Conservation (phyloP, 148 eudicot genomes). For the Camellia granthamiana region DNA sequence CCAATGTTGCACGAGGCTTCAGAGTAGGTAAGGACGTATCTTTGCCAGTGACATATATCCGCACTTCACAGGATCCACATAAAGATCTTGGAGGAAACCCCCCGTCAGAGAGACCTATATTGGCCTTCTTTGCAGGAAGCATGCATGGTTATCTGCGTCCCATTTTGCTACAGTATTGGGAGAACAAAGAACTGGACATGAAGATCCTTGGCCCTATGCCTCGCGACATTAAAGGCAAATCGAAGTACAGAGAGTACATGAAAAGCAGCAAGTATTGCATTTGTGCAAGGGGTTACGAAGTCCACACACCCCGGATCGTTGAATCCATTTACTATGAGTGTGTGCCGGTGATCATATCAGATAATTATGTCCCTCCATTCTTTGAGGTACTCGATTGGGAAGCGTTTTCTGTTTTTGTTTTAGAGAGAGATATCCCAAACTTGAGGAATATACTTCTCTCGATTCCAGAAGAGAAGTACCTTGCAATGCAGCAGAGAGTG, state of each 20-base stretch:
- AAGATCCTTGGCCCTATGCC: slow-evolving; percentile 66
- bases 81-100: slow-evolving; percentile 67
- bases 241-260: slow-evolving; percentile 60
- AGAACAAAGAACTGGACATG: slow-evolving; percentile 62
- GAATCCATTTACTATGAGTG: slow-evolving; percentile 76
- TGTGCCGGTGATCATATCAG: slow-evolving; percentile 76
- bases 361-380: slow-evolving; percentile 82
- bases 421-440: slow-evolving; percentile 67
- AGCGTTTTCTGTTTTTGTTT: slow-evolving; percentile 54
- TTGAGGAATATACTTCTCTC: slow-evolving; percentile 65
- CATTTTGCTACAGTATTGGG: slow-evolving; percentile 60
- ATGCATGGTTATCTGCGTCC: slow-evolving; percentile 78
- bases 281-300: slow-evolving; percentile 73
- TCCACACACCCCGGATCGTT: slow-evolving; percentile 71
- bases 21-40: slow-evolving; percentile 66
- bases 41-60: slow-evolving; percentile 65
- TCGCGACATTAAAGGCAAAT: slow-evolving; percentile 58
- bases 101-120: slow-evolving; percentile 43
- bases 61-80: slow-evolving; percentile 50
- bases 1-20: slow-evolving; percentile 66
- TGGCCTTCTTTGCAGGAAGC: slow-evolving; percentile 84
- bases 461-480: slow-evolving; percentile 58
- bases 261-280: slow-evolving; percentile 82
- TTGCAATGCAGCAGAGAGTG: slow-evolving; percentile 55
- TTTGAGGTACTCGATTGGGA: slow-evolving; percentile 79